phyloP scores from a whole-genome alignment of 768 basidiomycete species.

The Xerocomellus intermedius region DNA sequence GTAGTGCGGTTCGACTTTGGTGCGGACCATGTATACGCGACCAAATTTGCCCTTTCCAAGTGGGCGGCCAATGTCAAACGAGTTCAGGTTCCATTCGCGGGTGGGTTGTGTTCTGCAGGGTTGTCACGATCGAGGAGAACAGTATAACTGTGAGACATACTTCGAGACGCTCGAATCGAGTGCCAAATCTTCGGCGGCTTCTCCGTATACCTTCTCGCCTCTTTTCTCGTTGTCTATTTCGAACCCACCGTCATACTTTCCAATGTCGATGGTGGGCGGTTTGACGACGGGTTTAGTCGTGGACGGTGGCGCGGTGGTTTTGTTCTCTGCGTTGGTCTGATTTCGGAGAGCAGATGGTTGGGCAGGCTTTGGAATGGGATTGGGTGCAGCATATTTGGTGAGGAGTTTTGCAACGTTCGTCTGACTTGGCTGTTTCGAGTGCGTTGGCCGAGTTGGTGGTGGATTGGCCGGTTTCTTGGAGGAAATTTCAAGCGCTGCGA shows the following conservation, averaged over 20 bases:
- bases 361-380: conserved; percentile 36
- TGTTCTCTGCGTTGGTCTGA: conserved; percentile 29
- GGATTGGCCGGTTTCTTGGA: conserved; percentile 44
- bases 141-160: conserved; percentile 40
- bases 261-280: conserved; percentile 60
- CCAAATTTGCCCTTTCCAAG: conserved; percentile 99
- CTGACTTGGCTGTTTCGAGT: conserved; percentile 58
- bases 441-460: conserved; percentile 29
- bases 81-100: conserved; percentile 78
- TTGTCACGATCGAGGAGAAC: background rate
- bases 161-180: conserved; percentile 77
- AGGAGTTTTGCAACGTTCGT: conserved; percentile 66
- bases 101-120: conserved; percentile 63
- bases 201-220: conserved; percentile 70
- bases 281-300: conserved; percentile 22
- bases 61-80: conserved; percentile 93
- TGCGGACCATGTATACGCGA: conserved; percentile 97
- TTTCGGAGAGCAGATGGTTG: conserved; percentile 46
- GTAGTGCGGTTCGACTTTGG: conserved; percentile 82
- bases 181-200: conserved; percentile 77
- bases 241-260: conserved; percentile 95
- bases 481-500: conserved; percentile 66
- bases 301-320: conserved; percentile 27
- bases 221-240: conserved; percentile 83
- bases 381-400: conserved; percentile 71